Base-by-base conservation (phyloP, 148 eudicot species). In the Diospyros kaki region DNA sequence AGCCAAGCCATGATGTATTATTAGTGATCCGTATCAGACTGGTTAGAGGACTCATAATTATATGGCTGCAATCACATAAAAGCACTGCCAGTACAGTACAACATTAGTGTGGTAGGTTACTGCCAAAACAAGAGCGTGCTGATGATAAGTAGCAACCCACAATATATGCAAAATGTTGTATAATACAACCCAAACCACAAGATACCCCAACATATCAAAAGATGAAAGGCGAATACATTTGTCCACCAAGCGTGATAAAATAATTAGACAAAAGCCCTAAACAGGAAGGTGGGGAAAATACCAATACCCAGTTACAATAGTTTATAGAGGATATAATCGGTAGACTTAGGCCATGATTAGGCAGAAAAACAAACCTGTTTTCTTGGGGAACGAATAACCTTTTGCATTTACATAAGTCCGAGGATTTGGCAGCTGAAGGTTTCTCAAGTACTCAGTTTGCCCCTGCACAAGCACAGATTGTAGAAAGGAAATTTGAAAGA, bases 331-430 rank as follows among this genome's bases (percentile, higher is more conserved):
- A 68, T 17, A 42, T 38, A 2, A 68, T 59, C 10, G 13, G 4
- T 51, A 6, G 4, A 51, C 11, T 9, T 46, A n/a, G 38, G 15
- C 14, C 46, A 45, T 9, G 65, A 5, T 54, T 3, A 14, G n/a
- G 17, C 18, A 40, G 43, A 42, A 45, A 70, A 28, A 78, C 83
- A 83, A 43, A 94, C 95, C 97, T 69, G 94, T 87, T 81, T 94
- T 89, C 83, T 89, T 91, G 73, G 98, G 61, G 74, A 94, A 94
- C 6, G 89, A 9, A 77, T 91, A 91, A 42, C 98, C 98, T 76
- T 86, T 86, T 38, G 79, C 84, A 71, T 88, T 88, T 71, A 84
- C 73, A 71, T 92, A 94, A 6, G 98, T 94, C 45, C 98, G 97
- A 62, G 97, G 97, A 76, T 90, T 92, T 56, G 98, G 98, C 73